Evolutionary conservation across 345 rosid genomes (phyloP).

Genomic region (Murraya koenigii): DNA sequence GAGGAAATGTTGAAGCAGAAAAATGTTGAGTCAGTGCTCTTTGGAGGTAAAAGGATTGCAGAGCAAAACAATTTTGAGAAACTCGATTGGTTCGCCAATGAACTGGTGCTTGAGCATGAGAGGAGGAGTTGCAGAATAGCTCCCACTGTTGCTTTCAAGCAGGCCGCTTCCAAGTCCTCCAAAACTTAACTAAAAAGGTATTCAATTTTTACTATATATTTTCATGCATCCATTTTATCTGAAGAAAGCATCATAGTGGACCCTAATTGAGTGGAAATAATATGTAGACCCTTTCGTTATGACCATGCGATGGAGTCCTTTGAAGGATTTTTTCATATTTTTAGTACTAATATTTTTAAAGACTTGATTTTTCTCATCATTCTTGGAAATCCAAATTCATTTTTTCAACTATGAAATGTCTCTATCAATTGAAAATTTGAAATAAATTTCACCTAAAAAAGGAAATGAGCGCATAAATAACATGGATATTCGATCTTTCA

Average conservation of each 20-base stretch:
- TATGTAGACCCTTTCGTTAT: constrained; percentile 14
- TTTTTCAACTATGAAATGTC: constrained; percentile 16
- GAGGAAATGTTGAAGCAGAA: constrained; percentile 97
- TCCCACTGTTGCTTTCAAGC: constrained; percentile 98
- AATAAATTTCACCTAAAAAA: constrained; percentile 7
- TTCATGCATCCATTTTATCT: constrained; percentile 3
- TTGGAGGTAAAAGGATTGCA: constrained; percentile 77
- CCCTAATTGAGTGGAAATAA: constrained; percentile 22
- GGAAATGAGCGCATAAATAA: not conserved
- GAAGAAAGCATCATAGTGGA: constrained; percentile 24
- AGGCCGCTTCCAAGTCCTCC: constrained; percentile 43
- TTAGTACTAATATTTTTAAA: not conserved
- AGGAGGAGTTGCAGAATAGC: constrained; percentile 90
- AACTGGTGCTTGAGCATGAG: constrained; percentile 88
- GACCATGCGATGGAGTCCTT: not conserved
- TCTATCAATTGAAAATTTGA: not conserved
- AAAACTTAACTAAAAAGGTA: constrained; percentile 34
- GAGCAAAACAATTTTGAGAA: constrained; percentile 79
- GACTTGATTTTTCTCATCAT: not conserved
- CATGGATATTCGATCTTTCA: not conserved
- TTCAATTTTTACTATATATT: not conserved
- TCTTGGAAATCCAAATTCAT: not conserved
- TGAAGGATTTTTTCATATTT: not conserved
- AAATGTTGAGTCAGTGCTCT: constrained; percentile 87
- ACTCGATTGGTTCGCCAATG: constrained; percentile 84